Percentiles rank a stretch among this genome's conserved stretches.
Conservation (phyloP, 2,329 filamentous ascomycete genomes). For the Pseudogymnoascus pannorum region DNA sequence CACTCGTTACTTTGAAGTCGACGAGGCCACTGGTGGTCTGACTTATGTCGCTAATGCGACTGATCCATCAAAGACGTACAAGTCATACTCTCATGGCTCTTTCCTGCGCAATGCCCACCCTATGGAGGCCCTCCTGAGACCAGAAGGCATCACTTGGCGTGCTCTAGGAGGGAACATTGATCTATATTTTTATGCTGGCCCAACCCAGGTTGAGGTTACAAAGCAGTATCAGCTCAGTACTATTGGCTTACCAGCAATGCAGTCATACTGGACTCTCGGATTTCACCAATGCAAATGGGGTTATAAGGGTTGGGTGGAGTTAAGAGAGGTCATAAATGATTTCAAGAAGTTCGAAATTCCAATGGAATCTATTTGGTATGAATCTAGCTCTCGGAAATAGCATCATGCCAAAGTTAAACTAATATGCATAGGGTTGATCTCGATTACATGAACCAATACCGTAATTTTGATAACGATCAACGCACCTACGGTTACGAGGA, state of each 20-base stretch:
- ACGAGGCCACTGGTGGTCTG: slow-evolving; percentile 37
- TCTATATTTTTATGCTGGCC: slow-evolving; percentile 71
- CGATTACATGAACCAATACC: slow-evolving; percentile 58
- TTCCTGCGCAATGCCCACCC: slow-evolving; percentile 71
- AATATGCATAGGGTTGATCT: slow-evolving; percentile 52
- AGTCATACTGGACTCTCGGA: slow-evolving; percentile 75
- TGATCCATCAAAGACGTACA: slow-evolving; percentile 46
- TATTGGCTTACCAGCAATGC: slow-evolving; percentile 66
- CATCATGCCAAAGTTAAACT: no score
- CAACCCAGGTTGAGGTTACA: slow-evolving; percentile 59
- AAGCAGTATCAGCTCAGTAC: slow-evolving; percentile 62
- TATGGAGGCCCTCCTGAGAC: slow-evolving; percentile 61
- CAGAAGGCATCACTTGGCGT: slow-evolving; percentile 63
- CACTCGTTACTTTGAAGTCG: slow-evolving; percentile 62
- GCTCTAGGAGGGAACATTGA: slow-evolving; percentile 70
- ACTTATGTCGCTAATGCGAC: slow-evolving; percentile 49
- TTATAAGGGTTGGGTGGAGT: slow-evolving; percentile 63
- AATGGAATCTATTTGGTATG: slow-evolving; percentile 66
- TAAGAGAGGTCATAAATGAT: slow-evolving; percentile 60
- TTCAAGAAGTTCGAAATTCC: slow-evolving; percentile 60
- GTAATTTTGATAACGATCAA: slow-evolving; percentile 56
- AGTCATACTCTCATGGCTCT: slow-evolving; percentile 66
- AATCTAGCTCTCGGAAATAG: no score
- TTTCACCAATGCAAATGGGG: slow-evolving; percentile 82
- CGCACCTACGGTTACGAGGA: slow-evolving; percentile 48